Evolutionary conservation across 2,329 filamentous ascomycete species (phyloP).

Genomic region (Sporothrix protearum): DNA sequence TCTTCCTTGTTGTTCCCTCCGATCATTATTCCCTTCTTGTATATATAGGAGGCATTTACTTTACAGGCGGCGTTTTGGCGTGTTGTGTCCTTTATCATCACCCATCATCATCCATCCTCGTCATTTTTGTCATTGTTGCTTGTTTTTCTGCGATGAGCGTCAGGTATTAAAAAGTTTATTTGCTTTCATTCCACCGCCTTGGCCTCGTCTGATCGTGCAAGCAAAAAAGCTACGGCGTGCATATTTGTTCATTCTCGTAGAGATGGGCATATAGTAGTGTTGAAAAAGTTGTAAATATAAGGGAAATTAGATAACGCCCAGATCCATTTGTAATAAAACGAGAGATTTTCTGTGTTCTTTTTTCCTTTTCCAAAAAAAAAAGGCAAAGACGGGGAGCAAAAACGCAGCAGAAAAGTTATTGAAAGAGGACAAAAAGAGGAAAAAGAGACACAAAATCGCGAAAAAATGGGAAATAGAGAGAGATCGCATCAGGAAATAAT

Average conservation of each 20-base stretch:
- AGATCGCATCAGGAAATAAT: neutral
- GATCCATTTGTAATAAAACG: conserved; percentile 19
- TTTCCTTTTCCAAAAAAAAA: conserved; percentile 26
- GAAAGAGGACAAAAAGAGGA: conserved; percentile 69
- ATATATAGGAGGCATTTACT: neutral
- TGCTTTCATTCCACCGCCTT: neutral
- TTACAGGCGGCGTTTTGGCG: conserved; percentile 12
- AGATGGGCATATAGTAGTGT: neutral
- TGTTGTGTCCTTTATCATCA: neutral
- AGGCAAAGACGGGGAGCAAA: conserved; percentile 26
- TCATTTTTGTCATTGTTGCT: neutral
- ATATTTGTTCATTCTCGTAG: neutral
- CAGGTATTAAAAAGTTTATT: conserved; percentile 3
- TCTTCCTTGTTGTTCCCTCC: neutral
- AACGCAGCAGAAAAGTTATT: neutral
- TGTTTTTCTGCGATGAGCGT: neutral
- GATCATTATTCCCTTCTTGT: neutral
- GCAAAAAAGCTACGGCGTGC: neutral
- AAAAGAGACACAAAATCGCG: neutral
- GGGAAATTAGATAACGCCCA: conserved; percentile 20
- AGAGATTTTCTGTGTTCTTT: conserved; percentile 21
- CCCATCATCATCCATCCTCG: neutral
- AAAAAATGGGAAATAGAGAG: neutral
- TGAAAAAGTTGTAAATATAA: conserved; percentile 16
- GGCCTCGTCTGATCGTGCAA: neutral